These are phyloP conservation scores for Rhodotorula sp. DNA, from an alignment of 1,284 basidiomycete species.

Conservation along the genomic window DNA sequence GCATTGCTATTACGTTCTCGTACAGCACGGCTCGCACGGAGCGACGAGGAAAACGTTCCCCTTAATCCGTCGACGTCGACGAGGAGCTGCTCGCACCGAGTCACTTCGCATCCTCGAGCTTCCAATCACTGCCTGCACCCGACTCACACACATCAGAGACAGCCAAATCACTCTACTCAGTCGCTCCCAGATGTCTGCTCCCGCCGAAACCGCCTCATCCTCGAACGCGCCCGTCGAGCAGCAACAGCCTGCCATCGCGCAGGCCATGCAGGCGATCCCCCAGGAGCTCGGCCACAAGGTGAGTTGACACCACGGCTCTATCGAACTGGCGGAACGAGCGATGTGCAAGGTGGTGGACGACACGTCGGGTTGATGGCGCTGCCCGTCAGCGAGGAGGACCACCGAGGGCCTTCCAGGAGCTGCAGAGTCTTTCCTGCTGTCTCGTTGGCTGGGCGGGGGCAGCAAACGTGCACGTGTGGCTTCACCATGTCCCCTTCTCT, in stretches of 20 bases:
- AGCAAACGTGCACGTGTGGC: no score
- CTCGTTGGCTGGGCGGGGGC: no score
- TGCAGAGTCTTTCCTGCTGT: neutral
- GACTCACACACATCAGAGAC: neutral
- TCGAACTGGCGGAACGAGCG: neutral
- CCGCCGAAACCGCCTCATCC: neutral
- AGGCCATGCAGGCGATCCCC: conserved; percentile 38
- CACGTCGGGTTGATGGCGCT: neutral
- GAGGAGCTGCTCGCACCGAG: neutral
- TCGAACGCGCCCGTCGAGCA: neutral
- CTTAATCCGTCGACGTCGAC: neutral
- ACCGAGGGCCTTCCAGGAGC: neutral
- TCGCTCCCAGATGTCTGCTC: neutral
- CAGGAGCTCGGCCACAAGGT: conserved; percentile 43
- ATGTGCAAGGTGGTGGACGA: neutral
- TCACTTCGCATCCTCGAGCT: neutral
- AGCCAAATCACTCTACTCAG: neutral
- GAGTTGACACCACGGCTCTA: neutral
- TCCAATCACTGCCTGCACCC: no score
- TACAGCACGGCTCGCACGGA: neutral
- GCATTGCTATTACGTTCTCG: no score
- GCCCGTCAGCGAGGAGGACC: neutral
- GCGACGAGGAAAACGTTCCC: neutral
- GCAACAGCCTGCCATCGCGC: conserved; percentile 18
- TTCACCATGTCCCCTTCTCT: no score